A percentile compares a stretch with the other conserved stretches of the same genome.
These are phyloP conservation scores for Hansenula lynferdii DNA, from an alignment of 1,139 yeast species.

Conservation along the genomic window DNA sequence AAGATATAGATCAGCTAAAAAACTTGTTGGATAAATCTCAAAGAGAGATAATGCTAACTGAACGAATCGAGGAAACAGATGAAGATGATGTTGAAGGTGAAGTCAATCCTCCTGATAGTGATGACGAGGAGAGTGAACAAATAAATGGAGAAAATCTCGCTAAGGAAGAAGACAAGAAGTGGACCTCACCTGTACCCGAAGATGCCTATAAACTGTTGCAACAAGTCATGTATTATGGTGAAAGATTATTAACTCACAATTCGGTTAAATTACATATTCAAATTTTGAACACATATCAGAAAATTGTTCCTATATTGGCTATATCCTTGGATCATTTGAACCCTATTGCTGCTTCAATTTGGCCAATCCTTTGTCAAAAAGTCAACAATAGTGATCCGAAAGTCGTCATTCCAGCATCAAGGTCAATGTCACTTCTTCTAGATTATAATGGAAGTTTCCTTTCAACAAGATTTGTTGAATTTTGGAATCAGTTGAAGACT, in stretches of 20 bases:
- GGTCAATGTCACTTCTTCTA: conserved; percentile 34
- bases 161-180: conserved; percentile 29
- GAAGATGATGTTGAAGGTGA: conserved; percentile 28
- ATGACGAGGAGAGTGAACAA: conserved; percentile 19
- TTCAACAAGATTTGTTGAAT: conserved; percentile 37
- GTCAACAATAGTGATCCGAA: conserved; percentile 35
- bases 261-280: conserved; percentile 52
- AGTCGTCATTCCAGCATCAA: conserved; percentile 30
- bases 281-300: conserved; percentile 46
- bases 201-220: conserved; percentile 52
- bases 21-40: conserved; percentile 37
- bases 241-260: conserved; percentile 64
- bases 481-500: conserved; percentile 33
- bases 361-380: conserved; percentile 53
- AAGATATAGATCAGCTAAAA: conserved; percentile 33
- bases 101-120: conserved; percentile 8
- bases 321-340: conserved; percentile 53
- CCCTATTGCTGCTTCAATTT: conserved; percentile 64
- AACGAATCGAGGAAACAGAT: no score
- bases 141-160: conserved; percentile 18
- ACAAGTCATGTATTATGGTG: conserved; percentile 64
- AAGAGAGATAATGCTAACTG: conserved; percentile 31
- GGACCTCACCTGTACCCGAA: conserved; percentile 65
- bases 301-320: conserved; percentile 57
- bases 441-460: conserved; percentile 46